Evolutionary conservation across 1,284 basidiomycete genomes (phyloP).

Genomic region (Puccinia hordei): DNA sequence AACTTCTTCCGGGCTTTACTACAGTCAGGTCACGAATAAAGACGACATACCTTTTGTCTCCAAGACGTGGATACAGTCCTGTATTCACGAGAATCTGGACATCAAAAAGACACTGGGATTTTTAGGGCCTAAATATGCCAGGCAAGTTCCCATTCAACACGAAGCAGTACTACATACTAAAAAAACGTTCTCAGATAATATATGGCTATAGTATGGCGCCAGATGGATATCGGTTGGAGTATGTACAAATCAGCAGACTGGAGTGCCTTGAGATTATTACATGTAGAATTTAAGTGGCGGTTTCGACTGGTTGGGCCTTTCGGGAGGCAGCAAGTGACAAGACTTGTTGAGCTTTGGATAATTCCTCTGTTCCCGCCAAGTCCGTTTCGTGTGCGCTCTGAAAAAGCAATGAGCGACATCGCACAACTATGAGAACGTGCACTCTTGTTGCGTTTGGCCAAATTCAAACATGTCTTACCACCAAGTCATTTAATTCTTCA

Average conservation of each 20-base stretch:
- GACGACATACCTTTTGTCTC: too few relatives aligned
- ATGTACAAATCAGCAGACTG: not conserved
- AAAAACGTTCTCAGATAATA: too few relatives aligned
- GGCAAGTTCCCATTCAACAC: too few relatives aligned
- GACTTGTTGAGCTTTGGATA: constrained; percentile 33
- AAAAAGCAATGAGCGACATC: not conserved
- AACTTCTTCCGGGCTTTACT: too few relatives aligned
- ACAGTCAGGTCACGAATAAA: too few relatives aligned
- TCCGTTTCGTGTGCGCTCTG: constrained; percentile 44
- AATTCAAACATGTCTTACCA: constrained; percentile 64
- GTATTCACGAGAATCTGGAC: too few relatives aligned
- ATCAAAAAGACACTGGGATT: too few relatives aligned
- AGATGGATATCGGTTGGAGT: not conserved
- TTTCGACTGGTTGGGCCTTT: not conserved
- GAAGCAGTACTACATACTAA: too few relatives aligned
- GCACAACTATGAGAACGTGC: not conserved
- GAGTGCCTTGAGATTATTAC: not conserved
- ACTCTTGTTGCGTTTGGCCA: not conserved
- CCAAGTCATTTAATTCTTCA: constrained; percentile 69
- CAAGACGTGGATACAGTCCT: too few relatives aligned
- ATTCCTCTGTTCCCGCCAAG: constrained; percentile 28
- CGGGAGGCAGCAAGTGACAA: constrained; percentile 28
- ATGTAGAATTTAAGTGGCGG: not conserved
- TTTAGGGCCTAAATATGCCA: too few relatives aligned
- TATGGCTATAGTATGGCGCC: too few relatives aligned